phyloP scores from a whole-genome alignment of 306 rosid species.

The Medicago ruthenica region DNA sequence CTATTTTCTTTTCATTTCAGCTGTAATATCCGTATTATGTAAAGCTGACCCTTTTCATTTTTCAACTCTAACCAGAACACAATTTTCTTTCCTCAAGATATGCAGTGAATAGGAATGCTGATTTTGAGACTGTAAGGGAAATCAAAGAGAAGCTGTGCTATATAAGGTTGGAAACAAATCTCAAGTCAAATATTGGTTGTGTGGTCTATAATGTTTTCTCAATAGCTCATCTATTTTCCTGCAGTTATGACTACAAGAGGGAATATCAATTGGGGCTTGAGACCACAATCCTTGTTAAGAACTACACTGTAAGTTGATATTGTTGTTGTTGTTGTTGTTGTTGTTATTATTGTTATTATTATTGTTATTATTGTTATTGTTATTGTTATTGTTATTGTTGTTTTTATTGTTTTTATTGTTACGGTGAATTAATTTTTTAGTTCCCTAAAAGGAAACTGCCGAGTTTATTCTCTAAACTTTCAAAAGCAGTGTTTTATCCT shows the following conservation, averaged over 20 bases:
- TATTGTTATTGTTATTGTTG: too few relatives aligned
- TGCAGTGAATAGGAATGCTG: slow-evolving; percentile 87
- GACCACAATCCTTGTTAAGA: slow-evolving; percentile 94
- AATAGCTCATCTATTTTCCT: slow-evolving; percentile 44
- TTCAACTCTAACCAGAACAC: slow-evolving; percentile 41
- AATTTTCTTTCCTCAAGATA: slow-evolving; percentile 68
- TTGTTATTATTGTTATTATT: too few relatives aligned
- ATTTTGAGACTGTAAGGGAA: slow-evolving; percentile 99
- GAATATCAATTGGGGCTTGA: slow-evolving; percentile 99
- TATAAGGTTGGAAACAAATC: slow-evolving; percentile 64
- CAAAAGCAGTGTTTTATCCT: not conserved
- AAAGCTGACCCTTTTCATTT: slow-evolving; percentile 21
- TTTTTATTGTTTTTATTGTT: too few relatives aligned
- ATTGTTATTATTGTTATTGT: too few relatives aligned
- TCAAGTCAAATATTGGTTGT: slow-evolving; percentile 30
- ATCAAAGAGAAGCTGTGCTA: slow-evolving; percentile 98
- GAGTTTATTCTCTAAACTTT: not conserved
- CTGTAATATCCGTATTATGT: slow-evolving; percentile 36
- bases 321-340: too few relatives aligned
- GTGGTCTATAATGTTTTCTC: slow-evolving; percentile 26
- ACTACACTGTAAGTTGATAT: slow-evolving; percentile 84
- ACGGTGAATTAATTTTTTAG: not conserved
- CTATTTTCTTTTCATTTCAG: slow-evolving; percentile 37
- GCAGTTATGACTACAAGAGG: slow-evolving; percentile 98
- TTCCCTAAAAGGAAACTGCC: not conserved